Conservation (phyloP, 805 yeast species). For the Saturnispora quitensis region DNA sequence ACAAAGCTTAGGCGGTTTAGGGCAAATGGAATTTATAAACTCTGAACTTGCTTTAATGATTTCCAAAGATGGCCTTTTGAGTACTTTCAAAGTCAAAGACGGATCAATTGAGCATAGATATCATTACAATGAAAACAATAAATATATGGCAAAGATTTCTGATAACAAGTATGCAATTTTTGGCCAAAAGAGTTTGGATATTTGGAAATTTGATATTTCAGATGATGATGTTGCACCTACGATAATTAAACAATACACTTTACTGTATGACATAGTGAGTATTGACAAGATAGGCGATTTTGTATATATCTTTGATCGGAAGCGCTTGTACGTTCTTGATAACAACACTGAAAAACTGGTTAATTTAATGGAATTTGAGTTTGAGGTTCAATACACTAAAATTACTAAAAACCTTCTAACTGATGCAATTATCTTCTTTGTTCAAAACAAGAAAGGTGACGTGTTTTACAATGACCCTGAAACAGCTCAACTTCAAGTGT, state of each 20-base stretch:
- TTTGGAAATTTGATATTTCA: not conserved
- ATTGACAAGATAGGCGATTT: conserved; percentile 7
- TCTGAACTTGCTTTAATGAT: conserved; percentile 10
- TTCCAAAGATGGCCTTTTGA: conserved; percentile 15
- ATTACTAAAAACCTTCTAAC: not conserved
- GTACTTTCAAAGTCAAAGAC: conserved; percentile 18
- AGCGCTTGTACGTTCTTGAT: conserved; percentile 7
- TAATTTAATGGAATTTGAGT: not conserved
- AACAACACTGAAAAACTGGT: not conserved
- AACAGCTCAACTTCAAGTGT: not conserved
- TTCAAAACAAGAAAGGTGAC: not conserved
- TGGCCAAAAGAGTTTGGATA: not conserved
- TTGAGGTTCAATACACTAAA: not conserved
- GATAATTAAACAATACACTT: not conserved
- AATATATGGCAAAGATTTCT: not conserved
- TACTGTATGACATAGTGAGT: conserved; percentile 13
- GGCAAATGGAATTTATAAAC: conserved; percentile 1
- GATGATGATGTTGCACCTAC: not conserved
- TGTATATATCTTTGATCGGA: conserved; percentile 7
- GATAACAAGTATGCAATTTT: not conserved
- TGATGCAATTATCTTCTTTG: not conserved
- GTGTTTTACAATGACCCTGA: not conserved
- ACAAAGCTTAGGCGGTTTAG: not conserved
- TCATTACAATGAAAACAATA: conserved; percentile 10
- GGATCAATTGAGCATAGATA: conserved; percentile 27